Evolutionary conservation across 2,329 filamentous ascomycete genomes (phyloP), one percentile per base, ranked within the genome.

Genomic region (Teratosphaeriaceae sp.): DNA sequence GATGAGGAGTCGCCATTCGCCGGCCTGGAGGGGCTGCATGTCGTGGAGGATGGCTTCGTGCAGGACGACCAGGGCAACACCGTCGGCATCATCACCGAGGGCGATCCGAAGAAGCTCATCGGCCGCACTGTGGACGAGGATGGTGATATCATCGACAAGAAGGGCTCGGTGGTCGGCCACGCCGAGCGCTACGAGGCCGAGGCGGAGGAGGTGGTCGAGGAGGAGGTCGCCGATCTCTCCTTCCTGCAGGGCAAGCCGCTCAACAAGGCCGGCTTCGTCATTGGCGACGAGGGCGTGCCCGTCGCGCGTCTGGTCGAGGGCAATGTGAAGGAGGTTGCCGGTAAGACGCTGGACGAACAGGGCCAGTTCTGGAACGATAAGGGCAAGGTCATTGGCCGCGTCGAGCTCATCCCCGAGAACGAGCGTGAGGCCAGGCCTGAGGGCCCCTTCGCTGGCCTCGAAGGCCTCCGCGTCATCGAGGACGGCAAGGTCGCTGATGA

Each of bases 351-450:
- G 55, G 80, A 87, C 60, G 83, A 80, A 62, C 67, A 85, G 22
- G 84, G 84, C 26, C 78, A 84, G 56, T 76, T 87, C 51, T 78
- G 81, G 67, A 84, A 82, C 58, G 83, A 87, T 60, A 76, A 74
- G n/a, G 84, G 84, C 35, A 79, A 84, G 45, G 69, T 85, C 36
- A 74, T 87, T 45, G 83, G 83, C 47, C 75, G 73, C 44, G 79
- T 79, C 35, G 81, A 86, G 56, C 67, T 85, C 21, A 79, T 87
- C 26, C 72, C 82, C 19, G 79, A 82, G 55, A 74, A 80, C 7
- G 81, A 86, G 67, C 70, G 70, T 39, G 71, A 71, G 53, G 57
- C 61, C 46, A 73, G 69, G 59, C 68, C 69, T 23, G 71, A 74
- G 45, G 71, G 70, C 45, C 68, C 68, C 30, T 74, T 74, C 48